These are phyloP conservation scores for Colletotrichum higginsianum DNA, from an alignment of 2,329 filamentous ascomycete genomes.

Conservation along the genomic window DNA sequence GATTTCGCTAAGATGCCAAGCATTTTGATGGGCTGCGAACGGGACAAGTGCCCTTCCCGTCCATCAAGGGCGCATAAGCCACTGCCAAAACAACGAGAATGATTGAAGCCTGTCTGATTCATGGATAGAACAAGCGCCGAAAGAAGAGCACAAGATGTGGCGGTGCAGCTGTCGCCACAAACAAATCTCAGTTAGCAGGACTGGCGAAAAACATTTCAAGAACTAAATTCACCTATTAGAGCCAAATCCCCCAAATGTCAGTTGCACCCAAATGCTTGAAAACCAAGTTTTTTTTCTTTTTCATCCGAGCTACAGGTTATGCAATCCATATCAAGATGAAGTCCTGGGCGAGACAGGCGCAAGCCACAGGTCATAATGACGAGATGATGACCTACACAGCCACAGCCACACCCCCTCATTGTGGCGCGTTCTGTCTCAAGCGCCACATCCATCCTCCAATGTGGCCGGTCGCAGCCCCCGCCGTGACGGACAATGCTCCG, in stretches of 20 bases:
- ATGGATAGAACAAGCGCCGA: too few relatives aligned
- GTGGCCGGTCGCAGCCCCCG: not conserved
- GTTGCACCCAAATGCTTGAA: too few relatives aligned
- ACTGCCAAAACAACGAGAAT: not conserved
- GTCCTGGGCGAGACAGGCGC: not conserved
- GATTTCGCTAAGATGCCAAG: conserved; percentile 11
- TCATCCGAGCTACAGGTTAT: too few relatives aligned
- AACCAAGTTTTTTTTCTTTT: conserved; percentile 8
- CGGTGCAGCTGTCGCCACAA: not conserved
- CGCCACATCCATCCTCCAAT: not conserved
- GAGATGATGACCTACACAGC: not conserved
- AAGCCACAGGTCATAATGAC: conserved; percentile 12
- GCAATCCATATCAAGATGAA: not conserved
- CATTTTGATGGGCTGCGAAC: not conserved
- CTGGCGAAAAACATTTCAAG: not conserved
- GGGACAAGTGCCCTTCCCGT: conserved; percentile 14
- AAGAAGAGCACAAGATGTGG: not conserved
- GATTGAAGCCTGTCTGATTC: not conserved
- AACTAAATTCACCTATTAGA: not conserved
- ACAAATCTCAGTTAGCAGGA: not conserved
- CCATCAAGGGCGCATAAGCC: conserved; percentile 15
- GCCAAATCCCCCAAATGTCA: not conserved
- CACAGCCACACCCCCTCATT: not conserved
- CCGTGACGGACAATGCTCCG: too few relatives aligned
- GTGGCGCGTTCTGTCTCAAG: rapidly evolving